phyloP scores from a whole-genome alignment of 2,329 filamentous ascomycete species.

The Neocucurbitaria cava region DNA sequence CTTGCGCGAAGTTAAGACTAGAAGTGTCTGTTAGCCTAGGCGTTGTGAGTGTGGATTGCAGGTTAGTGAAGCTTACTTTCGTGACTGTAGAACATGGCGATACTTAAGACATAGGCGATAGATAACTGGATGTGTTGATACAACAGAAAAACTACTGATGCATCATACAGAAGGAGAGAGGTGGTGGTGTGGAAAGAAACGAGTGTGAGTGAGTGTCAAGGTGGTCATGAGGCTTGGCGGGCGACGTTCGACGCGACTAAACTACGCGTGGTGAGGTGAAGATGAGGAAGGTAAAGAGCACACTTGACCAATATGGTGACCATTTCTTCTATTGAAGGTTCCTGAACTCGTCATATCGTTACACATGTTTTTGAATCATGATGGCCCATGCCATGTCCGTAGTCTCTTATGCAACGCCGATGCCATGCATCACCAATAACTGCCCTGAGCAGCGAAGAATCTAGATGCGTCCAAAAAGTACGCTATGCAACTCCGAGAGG shows the following conservation, averaged over 20 bases:
- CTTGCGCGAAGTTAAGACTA: slow-evolving; percentile 83
- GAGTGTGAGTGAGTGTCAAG: slow-evolving; percentile 2
- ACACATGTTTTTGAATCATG: slow-evolving; percentile 17
- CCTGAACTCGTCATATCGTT: slow-evolving; percentile 27
- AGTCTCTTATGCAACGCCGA: slow-evolving; percentile 41
- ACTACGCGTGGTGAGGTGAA: slow-evolving; percentile 29
- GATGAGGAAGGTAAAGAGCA: slow-evolving; percentile 8
- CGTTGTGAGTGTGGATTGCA: slow-evolving; percentile 2
- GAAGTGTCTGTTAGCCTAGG: slow-evolving; percentile 27
- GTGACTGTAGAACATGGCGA: slow-evolving; percentile 90
- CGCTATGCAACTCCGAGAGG: not conserved
- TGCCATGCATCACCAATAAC: slow-evolving; percentile 21
- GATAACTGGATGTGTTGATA: slow-evolving; percentile 3
- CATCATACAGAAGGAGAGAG: not conserved
- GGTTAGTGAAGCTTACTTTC: slow-evolving; percentile 69
- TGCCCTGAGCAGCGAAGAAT: slow-evolving; percentile 13
- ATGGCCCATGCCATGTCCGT: slow-evolving; percentile 19
- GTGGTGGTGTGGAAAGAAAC: not conserved
- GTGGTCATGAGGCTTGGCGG: slow-evolving; percentile 17
- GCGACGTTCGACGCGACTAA: slow-evolving; percentile 20
- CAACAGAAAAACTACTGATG: slow-evolving; percentile 2
- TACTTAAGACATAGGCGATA: slow-evolving; percentile 15
- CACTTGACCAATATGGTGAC: slow-evolving; percentile 1
- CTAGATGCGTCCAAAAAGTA: slow-evolving; percentile 12
- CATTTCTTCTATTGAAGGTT: slow-evolving; percentile 11